Base-by-base conservation (phyloP, 2,329 filamentous ascomycete species). In the Curvularia spicifera region DNA sequence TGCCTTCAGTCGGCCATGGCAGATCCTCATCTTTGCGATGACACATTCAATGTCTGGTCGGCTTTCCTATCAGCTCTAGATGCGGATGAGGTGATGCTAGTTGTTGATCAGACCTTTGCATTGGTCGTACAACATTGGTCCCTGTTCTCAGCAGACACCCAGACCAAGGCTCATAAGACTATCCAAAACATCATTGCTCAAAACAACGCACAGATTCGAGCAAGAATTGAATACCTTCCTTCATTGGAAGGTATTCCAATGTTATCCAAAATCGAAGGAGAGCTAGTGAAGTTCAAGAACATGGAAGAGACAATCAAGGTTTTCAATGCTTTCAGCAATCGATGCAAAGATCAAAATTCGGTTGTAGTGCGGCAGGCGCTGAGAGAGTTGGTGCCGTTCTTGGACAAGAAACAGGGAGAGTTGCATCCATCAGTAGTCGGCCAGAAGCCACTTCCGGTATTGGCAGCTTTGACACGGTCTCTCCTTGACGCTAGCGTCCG, bases 71-170 rank as follows among this genome's bases (percentile, higher is more conserved):
- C 80, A 28, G 85, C 88, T 51, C 83, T 98, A 1, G 70, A 74
- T 47, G 87, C 89, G 56, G 89, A 93, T 24, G 93, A 97, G 70
- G 83, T 97, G 5, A 88, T 90, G 64, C 83, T 87, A 26, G 83
- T 97, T 37, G 81, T 98, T 8, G 93, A 97, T 72, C 93, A 94
- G 57, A 96, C 93, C 0, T 92, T 98, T 65, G 93, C 93, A 52
- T 86, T 97, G 40, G 87, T 98, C 48, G 88, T 90, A 24, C 88
- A 89, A 65, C 89, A 95, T 70, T 99, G 95, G 95, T 64, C 73
- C 4, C 76, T 69, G 2, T 88, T 98, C 55, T 86, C 88, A 22
- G 79, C 83, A 4, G 74, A 81, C 3, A 88, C 88, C 1, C 86
- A 85, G 61, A 70, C 82, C 3, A 81, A 82, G 53, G 89, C 89